These are phyloP conservation scores for Alternaria sp. DNA, from an alignment of 2,329 filamentous ascomycete genomes.

Conservation along the genomic window DNA sequence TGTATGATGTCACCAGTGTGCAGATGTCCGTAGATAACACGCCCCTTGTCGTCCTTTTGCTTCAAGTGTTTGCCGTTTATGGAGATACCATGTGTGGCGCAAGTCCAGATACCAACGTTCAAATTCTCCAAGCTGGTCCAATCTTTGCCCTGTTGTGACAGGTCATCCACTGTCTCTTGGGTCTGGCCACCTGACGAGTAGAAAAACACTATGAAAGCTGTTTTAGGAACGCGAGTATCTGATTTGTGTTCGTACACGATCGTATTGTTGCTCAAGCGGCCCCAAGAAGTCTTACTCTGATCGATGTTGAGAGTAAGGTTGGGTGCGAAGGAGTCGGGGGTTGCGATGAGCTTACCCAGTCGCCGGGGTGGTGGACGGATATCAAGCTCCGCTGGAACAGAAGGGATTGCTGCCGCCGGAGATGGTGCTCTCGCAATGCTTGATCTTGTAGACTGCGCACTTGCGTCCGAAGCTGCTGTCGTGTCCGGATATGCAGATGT, in stretches of 20 bases:
- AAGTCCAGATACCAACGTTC: constrained; percentile 78
- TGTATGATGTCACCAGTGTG: constrained; percentile 79
- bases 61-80: constrained; percentile 76
- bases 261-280: constrained; percentile 73
- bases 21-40: constrained; percentile 67
- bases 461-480: constrained; percentile 29
- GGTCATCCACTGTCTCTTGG: constrained; percentile 62
- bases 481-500: constrained; percentile 39
- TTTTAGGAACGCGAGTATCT: constrained; percentile 79
- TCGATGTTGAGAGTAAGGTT: constrained; percentile 69
- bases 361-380: constrained; percentile 50
- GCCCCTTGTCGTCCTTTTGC: constrained; percentile 59
- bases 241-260: constrained; percentile 65
- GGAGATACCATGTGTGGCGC: constrained; percentile 75
- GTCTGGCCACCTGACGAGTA: constrained; percentile 69
- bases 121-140: constrained; percentile 61
- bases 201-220: constrained; percentile 74
- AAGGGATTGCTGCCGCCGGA: constrained; percentile 25
- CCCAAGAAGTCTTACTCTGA: constrained; percentile 76
- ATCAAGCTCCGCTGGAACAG: constrained; percentile 30
- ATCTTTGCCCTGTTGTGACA: constrained; percentile 55
- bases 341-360: constrained; percentile 71
- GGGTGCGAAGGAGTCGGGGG: constrained; percentile 68
- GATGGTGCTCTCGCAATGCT: constrained; percentile 22
- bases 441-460: constrained; percentile 19